Percentiles rank a stretch among this genome's conserved stretches.
Evolutionary conservation across 108 stramenopile genomes (phyloP).

Genomic region (Poteriospumella lacustris): DNA sequence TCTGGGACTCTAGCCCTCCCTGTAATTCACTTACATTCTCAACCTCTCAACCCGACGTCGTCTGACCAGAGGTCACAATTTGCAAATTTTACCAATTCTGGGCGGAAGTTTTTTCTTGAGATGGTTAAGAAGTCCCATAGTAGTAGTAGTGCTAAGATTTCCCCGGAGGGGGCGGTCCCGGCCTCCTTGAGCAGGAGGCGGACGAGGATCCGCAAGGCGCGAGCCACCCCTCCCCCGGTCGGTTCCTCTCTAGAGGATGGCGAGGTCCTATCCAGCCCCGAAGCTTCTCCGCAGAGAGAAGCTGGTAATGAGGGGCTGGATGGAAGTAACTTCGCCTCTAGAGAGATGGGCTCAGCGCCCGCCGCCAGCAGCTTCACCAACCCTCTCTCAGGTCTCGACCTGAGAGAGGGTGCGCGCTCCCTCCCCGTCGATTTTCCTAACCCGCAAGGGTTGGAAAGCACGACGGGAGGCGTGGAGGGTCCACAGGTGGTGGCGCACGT

Average conservation of each 20-base stretch:
- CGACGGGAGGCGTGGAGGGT: slow-evolving; percentile 5
- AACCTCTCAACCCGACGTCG: not conserved
- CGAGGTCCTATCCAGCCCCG: slow-evolving; percentile 5
- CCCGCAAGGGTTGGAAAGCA: slow-evolving; percentile 6
- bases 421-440: slow-evolving; percentile 6
- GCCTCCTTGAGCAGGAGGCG: slow-evolving; percentile 5
- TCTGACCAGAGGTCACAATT: not conserved
- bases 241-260: slow-evolving; percentile 6
- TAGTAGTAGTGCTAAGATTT: slow-evolving; percentile 8
- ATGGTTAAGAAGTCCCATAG: slow-evolving; percentile 7
- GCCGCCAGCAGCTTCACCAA: slow-evolving; percentile 5
- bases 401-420: slow-evolving; percentile 5
- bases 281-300: slow-evolving; percentile 6
- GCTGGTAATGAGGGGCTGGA: slow-evolving; percentile 6
- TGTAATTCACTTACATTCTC: no score
- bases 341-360: slow-evolving; percentile 5
- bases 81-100: slow-evolving; percentile 8
- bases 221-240: slow-evolving; percentile 4
- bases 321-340: slow-evolving; percentile 7
- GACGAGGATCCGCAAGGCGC: slow-evolving; percentile 5
- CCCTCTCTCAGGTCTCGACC: slow-evolving; percentile 5
- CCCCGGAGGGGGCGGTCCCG: slow-evolving; percentile 4
- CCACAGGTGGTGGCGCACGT: slow-evolving; percentile 5
- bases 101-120: slow-evolving; percentile 2
- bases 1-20: no score